A percentile compares a stretch with the other conserved stretches of the same genome.
Conservation (phyloP, 2,329 filamentous ascomycete species). For the Xylaria sp. region DNA sequence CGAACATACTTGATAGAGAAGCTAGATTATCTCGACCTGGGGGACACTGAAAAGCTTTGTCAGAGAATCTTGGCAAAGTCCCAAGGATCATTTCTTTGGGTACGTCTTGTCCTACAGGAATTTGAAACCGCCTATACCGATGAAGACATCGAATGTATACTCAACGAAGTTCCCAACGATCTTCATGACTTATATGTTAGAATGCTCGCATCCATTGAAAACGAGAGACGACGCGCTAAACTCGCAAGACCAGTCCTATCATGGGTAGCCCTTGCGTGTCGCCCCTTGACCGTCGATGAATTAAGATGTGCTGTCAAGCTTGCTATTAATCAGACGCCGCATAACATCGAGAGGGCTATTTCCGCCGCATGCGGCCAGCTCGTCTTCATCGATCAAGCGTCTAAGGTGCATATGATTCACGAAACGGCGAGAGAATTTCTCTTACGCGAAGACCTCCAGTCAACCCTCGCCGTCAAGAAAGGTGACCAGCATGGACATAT, state of each 20-base stretch:
- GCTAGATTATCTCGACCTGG: conserved; percentile 39
- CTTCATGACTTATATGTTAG: conserved; percentile 44
- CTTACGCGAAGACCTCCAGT: conserved; percentile 36
- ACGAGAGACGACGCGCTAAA: conserved; percentile 35
- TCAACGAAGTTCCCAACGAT: conserved; percentile 45
- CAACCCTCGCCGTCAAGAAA: conserved; percentile 39
- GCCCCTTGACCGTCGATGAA: conserved; percentile 44
- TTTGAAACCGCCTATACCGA: conserved; percentile 46
- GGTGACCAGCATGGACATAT: conserved; percentile 48
- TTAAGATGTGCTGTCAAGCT: conserved; percentile 42
- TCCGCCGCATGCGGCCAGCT: conserved; percentile 48
- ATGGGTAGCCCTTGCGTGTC: conserved; percentile 43
- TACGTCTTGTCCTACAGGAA: conserved; percentile 48
- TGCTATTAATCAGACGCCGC: conserved; percentile 44
- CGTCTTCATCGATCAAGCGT: conserved; percentile 45
- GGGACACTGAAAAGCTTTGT: conserved; percentile 41
- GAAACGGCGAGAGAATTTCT: conserved; percentile 50
- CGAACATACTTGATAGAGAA: conserved; percentile 40
- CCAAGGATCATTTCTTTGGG: conserved; percentile 50
- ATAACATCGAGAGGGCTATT: conserved; percentile 46
- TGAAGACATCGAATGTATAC: conserved; percentile 46
- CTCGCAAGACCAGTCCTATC: conserved; percentile 45
- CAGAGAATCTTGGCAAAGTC: conserved; percentile 47
- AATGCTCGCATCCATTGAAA: conserved; percentile 44
- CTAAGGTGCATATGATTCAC: conserved; percentile 48